phyloP scores from a whole-genome alignment of 768 basidiomycete species.

The Suillus paluster region DNA sequence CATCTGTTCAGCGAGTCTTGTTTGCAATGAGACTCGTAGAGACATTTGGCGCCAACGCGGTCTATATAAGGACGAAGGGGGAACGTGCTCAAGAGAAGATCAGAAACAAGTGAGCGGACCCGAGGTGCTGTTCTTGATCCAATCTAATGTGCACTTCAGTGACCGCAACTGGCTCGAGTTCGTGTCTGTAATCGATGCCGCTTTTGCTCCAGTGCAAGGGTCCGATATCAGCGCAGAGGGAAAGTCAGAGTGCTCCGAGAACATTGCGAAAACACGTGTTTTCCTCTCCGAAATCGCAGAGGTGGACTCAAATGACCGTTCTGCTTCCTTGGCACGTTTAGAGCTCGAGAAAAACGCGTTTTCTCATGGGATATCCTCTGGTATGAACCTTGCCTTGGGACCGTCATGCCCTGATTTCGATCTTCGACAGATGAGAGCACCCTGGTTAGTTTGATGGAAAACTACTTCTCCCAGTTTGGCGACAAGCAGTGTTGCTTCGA shows the following conservation, averaged over 20 bases:
- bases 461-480: conserved; percentile 74
- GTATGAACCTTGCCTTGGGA: conserved; percentile 32
- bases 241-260: conserved; percentile 42
- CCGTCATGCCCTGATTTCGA: conserved; percentile 8
- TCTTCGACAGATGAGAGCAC: conserved; percentile 45
- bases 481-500: conserved; percentile 88
- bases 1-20: conserved; percentile 71
- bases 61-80: conserved; percentile 62
- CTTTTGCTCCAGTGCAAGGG: conserved; percentile 49
- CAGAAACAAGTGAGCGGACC: conserved; percentile 50
- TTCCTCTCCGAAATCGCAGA: conserved; percentile 63
- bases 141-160: conserved; percentile 41
- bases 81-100: conserved; percentile 63
- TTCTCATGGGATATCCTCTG: conserved; percentile 50
- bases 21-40: conserved; percentile 76
- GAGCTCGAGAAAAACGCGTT: conserved; percentile 72
- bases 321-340: conserved; percentile 71
- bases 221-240: conserved; percentile 37
- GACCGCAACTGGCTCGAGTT: conserved; percentile 91
- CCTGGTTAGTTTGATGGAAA: conserved; percentile 55
- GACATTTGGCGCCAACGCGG: conserved; percentile 68
- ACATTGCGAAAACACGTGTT: conserved; percentile 47
- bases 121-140: conserved; percentile 12
- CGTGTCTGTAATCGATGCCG: conserved; percentile 69
- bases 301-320: conserved; percentile 71